Base-by-base conservation (phyloP, 805 yeast genomes). In the Barnettozyma wickerhamii region DNA sequence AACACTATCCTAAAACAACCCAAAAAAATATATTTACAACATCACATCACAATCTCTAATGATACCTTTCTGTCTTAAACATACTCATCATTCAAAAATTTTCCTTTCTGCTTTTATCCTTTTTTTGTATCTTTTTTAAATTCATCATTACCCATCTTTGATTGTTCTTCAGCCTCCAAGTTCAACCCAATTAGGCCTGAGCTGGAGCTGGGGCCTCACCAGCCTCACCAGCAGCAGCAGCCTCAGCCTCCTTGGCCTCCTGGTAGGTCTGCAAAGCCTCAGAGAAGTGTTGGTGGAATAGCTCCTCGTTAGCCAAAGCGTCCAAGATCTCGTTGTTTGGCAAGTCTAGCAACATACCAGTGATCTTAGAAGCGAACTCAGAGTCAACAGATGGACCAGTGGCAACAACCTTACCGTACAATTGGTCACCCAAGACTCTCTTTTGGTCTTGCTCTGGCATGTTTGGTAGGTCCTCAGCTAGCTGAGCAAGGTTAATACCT, bases 271-370 rank as follows among this genome's bases (percentile, higher is more conserved):
- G 79, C 57, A 83, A 78, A 54, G 99, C 99, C 68, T 91, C 98
- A 58, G 83, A 84, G 63, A 91, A 88, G 67, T 89, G 95, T 66
- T 81, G 79, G 72, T 82, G 81, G 74, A 93, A 86, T 55, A 84
- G 77, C 57, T 80, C 89, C 51, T 88, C 96, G 65, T 90, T 93
- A 62, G 87, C 95, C 66, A 88, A 79, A 65, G 91, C 75, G 48
- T 84, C 84, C 60, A 90, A 71, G 58, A 93, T 85, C 72, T 91
- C 96, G 60, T 79, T 79, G 69, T 85, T 86, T 63, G 89, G 95
- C 80, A 91, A 81, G 64, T 90, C 96, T 63, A 93, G 79, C 74
- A 93, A 80, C 98, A 93, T 93, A 74, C 98, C 97, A 53, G 99
- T 93, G 65, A 93, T 87, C 75, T 90, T 91, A 72, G 96, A 96